Conservation (phyloP, 257 asterid genomes). For the Petunia axillaris region DNA sequence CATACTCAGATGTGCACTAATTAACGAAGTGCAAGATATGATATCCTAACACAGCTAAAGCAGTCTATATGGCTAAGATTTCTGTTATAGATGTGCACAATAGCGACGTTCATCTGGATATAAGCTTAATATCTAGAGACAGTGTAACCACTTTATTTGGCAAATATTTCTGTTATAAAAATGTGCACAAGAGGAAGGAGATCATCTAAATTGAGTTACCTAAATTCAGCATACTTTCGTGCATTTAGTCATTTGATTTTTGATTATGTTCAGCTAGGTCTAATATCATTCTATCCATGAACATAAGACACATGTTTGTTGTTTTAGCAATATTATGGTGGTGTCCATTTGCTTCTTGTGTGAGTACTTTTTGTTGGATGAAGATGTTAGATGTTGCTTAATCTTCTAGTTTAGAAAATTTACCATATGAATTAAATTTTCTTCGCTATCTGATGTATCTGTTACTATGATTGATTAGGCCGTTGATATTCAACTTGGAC, state of each 20-base stretch:
- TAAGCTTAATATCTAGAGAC: neutral
- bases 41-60: neutral
- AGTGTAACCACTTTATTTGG: neutral
- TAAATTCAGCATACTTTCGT: neutral
- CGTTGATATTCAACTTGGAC: slow-evolving; percentile 98
- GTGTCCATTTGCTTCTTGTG: slow-evolving; percentile 11
- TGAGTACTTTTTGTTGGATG: neutral
- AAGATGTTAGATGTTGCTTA: neutral
- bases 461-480: slow-evolving; percentile 55
- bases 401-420: slow-evolving; percentile 10
- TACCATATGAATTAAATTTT: slow-evolving; percentile 12
- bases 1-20: slow-evolving; percentile 13
- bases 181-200: neutral
- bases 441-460: slow-evolving; percentile 23
- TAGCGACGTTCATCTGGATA: neutral
- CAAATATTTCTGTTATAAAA: neutral
- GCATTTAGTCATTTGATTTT: neutral
- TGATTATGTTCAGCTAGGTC: neutral
- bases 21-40: neutral
- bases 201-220: slow-evolving; percentile 1
- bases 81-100: slow-evolving; percentile 3
- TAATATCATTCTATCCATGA: neutral
- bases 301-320: neutral
- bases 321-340: slow-evolving; percentile 1
- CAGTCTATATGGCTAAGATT: neutral